Evolutionary conservation across 2,329 filamentous ascomycete genomes (phyloP).

Genomic region (Thermomyces lanuginosus): DNA sequence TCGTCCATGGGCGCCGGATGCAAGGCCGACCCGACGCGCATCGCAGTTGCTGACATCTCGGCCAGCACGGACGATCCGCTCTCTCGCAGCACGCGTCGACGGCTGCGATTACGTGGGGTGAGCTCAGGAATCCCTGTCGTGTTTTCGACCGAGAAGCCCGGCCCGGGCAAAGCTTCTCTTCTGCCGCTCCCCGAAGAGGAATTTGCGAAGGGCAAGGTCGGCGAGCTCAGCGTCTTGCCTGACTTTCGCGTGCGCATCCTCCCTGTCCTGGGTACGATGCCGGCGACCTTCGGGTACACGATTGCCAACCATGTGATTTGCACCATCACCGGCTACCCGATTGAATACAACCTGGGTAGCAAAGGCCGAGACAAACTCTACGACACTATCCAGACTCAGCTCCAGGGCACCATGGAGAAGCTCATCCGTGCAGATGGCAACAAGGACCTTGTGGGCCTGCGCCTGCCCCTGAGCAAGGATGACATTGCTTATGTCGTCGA

Average conservation of each 20-base stretch:
- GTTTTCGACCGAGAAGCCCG: slow-evolving; percentile 79
- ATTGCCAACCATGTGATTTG: slow-evolving; percentile 88
- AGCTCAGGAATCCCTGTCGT: slow-evolving; percentile 77
- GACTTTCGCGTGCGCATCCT: slow-evolving; percentile 92
- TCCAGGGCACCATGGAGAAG: slow-evolving; percentile 69
- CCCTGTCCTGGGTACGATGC: slow-evolving; percentile 92
- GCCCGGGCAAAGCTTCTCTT: slow-evolving; percentile 77
- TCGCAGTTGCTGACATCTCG: slow-evolving; percentile 84
- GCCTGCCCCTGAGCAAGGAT: slow-evolving; percentile 57
- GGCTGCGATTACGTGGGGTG: slow-evolving; percentile 60
- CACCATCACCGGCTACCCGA: slow-evolving; percentile 62
- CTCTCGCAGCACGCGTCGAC: slow-evolving; percentile 65
- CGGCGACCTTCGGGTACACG: slow-evolving; percentile 82
- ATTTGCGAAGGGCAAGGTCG: slow-evolving; percentile 68
- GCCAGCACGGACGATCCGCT: slow-evolving; percentile 75
- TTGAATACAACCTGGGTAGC: slow-evolving; percentile 58
- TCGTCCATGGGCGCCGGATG: slow-evolving; percentile 93
- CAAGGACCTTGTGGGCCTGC: slow-evolving; percentile 50
- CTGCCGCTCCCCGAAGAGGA: slow-evolving; percentile 78
- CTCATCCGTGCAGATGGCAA: slow-evolving; percentile 41
- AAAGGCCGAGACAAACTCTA: slow-evolving; percentile 87
- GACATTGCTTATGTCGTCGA: slow-evolving; percentile 83
- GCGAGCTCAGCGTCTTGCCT: slow-evolving; percentile 72
- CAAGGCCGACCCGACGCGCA: slow-evolving; percentile 70
- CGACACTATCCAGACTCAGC: slow-evolving; percentile 57